Evolutionary conservation across 2,329 filamentous ascomycete species (phyloP).

Genomic region (Magnaporthiopsis poae): DNA sequence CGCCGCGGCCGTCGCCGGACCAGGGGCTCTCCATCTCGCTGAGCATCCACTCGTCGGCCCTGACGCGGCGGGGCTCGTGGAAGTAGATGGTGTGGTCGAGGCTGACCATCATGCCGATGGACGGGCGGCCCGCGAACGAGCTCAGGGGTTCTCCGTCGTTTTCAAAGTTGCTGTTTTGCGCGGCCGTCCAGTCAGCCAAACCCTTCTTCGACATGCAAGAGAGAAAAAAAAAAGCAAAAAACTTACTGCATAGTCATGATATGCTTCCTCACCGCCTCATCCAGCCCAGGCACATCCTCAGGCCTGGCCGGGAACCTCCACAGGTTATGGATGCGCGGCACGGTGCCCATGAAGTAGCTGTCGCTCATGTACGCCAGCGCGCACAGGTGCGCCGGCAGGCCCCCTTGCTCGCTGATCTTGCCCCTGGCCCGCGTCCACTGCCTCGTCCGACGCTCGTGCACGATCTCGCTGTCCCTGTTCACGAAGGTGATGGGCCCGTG

Average conservation of each 20-base stretch:
- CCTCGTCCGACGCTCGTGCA: constrained; percentile 57
- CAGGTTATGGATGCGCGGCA: constrained; percentile 69
- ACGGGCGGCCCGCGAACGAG: background rate
- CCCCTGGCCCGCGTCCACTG: constrained; percentile 71
- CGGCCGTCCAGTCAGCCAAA: no score
- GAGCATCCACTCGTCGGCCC: constrained; percentile 67
- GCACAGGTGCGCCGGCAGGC: constrained; percentile 69
- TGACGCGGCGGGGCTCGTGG: constrained; percentile 48
- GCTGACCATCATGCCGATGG: constrained; percentile 74
- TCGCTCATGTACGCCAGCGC: constrained; percentile 91
- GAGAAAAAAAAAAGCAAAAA: background rate
- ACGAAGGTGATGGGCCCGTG: constrained; percentile 33
- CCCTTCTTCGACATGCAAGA: background rate
- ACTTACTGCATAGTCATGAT: constrained; percentile 25
- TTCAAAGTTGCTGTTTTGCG: constrained; percentile 5
- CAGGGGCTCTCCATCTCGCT: constrained; percentile 72
- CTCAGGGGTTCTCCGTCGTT: constrained; percentile 3
- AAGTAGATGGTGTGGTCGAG: constrained; percentile 68
- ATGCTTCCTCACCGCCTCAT: constrained; percentile 24
- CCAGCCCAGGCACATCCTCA: constrained; percentile 39
- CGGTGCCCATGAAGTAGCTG: constrained; percentile 84
- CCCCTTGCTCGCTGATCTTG: constrained; percentile 61
- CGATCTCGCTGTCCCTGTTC: constrained; percentile 32
- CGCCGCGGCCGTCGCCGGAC: constrained; percentile 65
- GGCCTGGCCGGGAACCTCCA: constrained; percentile 58